Base-by-base conservation (phyloP, 257 asterid genomes). In the Lycium barbarum region DNA sequence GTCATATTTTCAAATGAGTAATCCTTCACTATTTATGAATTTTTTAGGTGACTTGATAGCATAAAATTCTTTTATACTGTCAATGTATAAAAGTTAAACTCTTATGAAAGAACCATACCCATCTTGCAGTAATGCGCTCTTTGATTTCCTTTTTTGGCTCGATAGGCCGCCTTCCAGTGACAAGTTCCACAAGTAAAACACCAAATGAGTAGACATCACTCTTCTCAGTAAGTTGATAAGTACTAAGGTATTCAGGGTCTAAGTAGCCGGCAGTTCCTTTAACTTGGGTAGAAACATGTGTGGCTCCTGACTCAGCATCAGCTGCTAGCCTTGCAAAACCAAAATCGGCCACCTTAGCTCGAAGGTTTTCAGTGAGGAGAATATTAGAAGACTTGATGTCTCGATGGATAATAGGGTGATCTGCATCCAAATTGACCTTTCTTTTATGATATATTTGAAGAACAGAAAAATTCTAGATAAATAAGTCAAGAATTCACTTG, bases 231-330 rank as follows among this genome's bases (percentile, higher is more conserved):
- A 97, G 98, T 66, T 97, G 99, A 90, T 92, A 94, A 51, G 98
- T 94, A 87, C 86, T 92, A 6, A 97, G 91, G 90, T 97, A 97
- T 83, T 97, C 99, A 1, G 99, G 99, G 86, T 97, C 99, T 61
- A 97, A 88, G 87, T 97, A 97, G 51, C 99, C 99, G 11, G 99
- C 97, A 47, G 99, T 97, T 83, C 99, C 99, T 90, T 94, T 97
- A 82, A 97, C 99, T 88, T 93, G 97, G 8, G 99, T 97, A 12
- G 98, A 94, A 84, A 97, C 96, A 86, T 97, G 99, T 4, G 99
- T 95, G 51, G 88, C 98, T 66, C 98, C 98, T 2, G 93, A 91
- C 57, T 95, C 98, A 72, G 83, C 63, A 73, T 97, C 98, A 6
- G 94, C 96, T 3, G 87, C 98, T 83, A 91, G 84, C 53, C 98